Conservation (phyloP, 805 yeast genomes). For the Grigorovia transvaalensis region DNA sequence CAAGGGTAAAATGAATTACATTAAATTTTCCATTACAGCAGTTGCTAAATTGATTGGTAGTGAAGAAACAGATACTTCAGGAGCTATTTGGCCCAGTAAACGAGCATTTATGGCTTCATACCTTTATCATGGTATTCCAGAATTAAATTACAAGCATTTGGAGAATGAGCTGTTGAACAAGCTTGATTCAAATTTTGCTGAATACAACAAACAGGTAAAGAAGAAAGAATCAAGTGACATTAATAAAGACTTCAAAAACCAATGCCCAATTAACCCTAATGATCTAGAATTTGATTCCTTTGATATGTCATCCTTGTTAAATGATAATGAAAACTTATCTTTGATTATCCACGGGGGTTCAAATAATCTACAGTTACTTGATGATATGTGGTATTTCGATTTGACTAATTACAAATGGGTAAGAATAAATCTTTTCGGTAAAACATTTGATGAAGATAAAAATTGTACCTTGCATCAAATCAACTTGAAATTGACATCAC, state of each 20-base stretch:
- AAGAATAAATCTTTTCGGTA: constrained; percentile 8
- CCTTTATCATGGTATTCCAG: constrained; percentile 4
- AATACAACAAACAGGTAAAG: not conserved
- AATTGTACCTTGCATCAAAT: constrained; percentile 6
- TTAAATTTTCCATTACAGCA: constrained; percentile 28
- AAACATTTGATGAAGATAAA: constrained; percentile 6
- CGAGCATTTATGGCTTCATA: constrained; percentile 30
- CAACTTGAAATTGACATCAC: constrained; percentile 20
- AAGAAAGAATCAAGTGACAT: not conserved
- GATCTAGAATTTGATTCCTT: not conserved
- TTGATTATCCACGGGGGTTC: constrained; percentile 34
- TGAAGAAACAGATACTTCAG: constrained; percentile 6
- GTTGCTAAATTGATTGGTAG: constrained; percentile 24
- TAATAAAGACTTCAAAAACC: not conserved
- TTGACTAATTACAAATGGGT: constrained; percentile 36
- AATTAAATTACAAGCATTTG: constrained; percentile 1
- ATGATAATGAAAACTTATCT: not conserved
- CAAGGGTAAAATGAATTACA: constrained; percentile 27
- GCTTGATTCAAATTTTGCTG: constrained; percentile 5
- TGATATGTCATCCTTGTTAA: not conserved
- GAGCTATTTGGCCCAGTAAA: constrained; percentile 21
- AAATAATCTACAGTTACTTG: constrained; percentile 27
- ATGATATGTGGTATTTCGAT: constrained; percentile 44
- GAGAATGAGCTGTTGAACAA: constrained; percentile 5
- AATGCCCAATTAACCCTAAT: not conserved